Evolutionary conservation across 768 basidiomycete species (phyloP).

Genomic region (Macrolepiota fuliginosa): DNA sequence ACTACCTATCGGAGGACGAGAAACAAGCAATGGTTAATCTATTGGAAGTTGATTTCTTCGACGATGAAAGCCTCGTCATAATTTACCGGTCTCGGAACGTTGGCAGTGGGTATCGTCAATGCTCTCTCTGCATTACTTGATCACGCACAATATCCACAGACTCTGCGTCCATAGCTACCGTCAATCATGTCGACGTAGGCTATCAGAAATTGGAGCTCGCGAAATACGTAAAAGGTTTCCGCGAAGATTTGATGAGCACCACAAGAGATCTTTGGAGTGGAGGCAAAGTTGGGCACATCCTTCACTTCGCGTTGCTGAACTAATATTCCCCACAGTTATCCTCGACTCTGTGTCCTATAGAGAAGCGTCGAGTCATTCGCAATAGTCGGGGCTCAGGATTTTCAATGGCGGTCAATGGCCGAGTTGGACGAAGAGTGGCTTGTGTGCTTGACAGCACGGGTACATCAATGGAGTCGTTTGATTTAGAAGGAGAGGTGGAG

Average conservation of each 20-base stretch:
- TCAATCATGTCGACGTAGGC: constrained; percentile 57
- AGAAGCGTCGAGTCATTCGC: constrained; percentile 52
- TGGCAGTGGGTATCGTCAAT: constrained; percentile 43
- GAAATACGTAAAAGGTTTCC: constrained; percentile 51
- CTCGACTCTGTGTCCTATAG: constrained; percentile 49
- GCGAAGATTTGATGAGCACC: constrained; percentile 65
- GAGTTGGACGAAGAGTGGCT: constrained; percentile 68
- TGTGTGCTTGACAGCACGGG: constrained; percentile 71
- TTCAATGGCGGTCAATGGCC: constrained; percentile 71
- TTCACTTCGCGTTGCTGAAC: constrained; percentile 21
- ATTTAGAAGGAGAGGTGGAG: constrained; percentile 72
- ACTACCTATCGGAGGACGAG: constrained; percentile 43
- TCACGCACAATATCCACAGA: constrained; percentile 34
- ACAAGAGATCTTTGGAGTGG: constrained; percentile 54
- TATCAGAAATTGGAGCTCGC: constrained; percentile 52
- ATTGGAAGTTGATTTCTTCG: constrained; percentile 75
- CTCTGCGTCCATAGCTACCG: constrained; percentile 58
- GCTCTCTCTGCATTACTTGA: constrained; percentile 31
- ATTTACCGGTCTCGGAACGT: constrained; percentile 51
- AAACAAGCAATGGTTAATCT: constrained; percentile 43
- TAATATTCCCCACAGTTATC: constrained; percentile 44
- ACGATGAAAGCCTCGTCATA: constrained; percentile 66
- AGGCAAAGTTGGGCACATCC: constrained; percentile 55
- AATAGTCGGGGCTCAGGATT: constrained; percentile 51
- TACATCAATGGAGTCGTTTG: constrained; percentile 65